Conservation (phyloP, 805 yeast species). For the Lachancea sp. region DNA sequence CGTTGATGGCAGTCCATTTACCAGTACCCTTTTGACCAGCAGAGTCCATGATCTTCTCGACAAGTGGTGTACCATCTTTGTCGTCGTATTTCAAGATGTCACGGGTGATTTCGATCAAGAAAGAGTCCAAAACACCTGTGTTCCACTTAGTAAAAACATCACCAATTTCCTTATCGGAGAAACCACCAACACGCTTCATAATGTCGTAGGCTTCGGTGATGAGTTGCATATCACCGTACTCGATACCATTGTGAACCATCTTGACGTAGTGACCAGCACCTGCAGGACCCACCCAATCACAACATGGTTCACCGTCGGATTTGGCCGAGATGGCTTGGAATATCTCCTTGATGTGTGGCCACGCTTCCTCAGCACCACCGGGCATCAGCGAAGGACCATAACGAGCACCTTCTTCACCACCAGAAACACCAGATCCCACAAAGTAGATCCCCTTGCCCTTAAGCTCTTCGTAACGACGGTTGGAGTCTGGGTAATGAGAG, state of each 20-base stretch:
- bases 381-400: slow-evolving; percentile 99
- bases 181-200: slow-evolving; percentile 88
- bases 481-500: slow-evolving; percentile 98
- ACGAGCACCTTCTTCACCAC: slow-evolving; percentile 99
- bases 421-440: slow-evolving; percentile 99
- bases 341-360: slow-evolving; percentile 97
- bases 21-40: slow-evolving; percentile 99
- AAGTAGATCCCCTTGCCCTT: slow-evolving; percentile 80
- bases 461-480: slow-evolving; percentile 91
- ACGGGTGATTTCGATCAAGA: slow-evolving; percentile 93
- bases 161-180: slow-evolving; percentile 86
- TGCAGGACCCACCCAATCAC: slow-evolving; percentile 99
- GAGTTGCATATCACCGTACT: slow-evolving; percentile 99
- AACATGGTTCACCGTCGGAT: slow-evolving; percentile 97
- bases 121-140: slow-evolving; percentile 95
- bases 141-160: slow-evolving; percentile 91
- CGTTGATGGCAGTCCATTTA: slow-evolving; percentile 99
- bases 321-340: slow-evolving; percentile 96
- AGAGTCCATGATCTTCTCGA: slow-evolving; percentile 91
- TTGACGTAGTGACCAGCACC: slow-evolving; percentile 99
- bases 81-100: slow-evolving; percentile 88
- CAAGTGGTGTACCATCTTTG: slow-evolving; percentile 84
- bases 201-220: slow-evolving; percentile 96
- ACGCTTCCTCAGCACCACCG: slow-evolving; percentile 96
- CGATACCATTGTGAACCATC: slow-evolving; percentile 99